These are phyloP conservation scores for Cyclotella sp. DNA, from an alignment of 108 stramenopile genomes.

Conservation along the genomic window DNA sequence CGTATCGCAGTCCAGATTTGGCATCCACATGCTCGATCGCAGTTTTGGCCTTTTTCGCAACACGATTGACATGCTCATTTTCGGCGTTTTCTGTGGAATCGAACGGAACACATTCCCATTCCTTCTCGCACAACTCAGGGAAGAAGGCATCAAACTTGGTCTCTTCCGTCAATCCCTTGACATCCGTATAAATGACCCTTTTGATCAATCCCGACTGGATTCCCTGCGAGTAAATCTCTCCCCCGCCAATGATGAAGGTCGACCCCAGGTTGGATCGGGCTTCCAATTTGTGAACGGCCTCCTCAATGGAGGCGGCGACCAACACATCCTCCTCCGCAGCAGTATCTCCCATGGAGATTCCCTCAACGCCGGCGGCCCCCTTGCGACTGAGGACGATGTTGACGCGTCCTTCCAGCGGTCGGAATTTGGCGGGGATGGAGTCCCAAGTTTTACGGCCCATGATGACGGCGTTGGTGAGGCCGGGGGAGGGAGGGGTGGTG, in stretches of 20 bases:
- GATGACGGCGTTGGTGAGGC: conserved; percentile 91
- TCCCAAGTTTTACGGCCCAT: conserved; percentile 99
- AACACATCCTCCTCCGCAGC: conserved; percentile 66
- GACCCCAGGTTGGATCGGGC: conserved; percentile 61
- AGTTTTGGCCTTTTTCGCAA: conserved; percentile 36
- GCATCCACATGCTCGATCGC: conserved; percentile 51
- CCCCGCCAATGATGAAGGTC: conserved; percentile 96
- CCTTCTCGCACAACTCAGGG: conserved; percentile 57
- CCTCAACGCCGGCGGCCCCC: conserved; percentile 26
- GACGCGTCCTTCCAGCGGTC: conserved; percentile 88
- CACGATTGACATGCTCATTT: conserved; percentile 20
- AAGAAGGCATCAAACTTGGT: conserved; percentile 84
- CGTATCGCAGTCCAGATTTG: conserved; percentile 65
- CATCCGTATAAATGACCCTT: conserved; percentile 73
- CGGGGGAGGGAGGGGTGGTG: conserved; percentile 51
- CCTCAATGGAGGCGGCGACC: conserved; percentile 74
- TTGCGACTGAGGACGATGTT: conserved; percentile 94
- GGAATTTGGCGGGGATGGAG: conserved; percentile 93
- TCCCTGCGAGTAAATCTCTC: conserved; percentile 86
- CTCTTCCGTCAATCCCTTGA: conserved; percentile 60
- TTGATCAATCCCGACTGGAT: conserved; percentile 73
- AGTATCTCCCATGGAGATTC: neutral
- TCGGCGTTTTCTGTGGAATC: conserved; percentile 25
- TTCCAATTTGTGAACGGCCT: conserved; percentile 76
- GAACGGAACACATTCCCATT: conserved; percentile 65